Base-by-base conservation (phyloP, 371 early-diverging fungal genomes). In the Mucor circinelloides region DNA sequence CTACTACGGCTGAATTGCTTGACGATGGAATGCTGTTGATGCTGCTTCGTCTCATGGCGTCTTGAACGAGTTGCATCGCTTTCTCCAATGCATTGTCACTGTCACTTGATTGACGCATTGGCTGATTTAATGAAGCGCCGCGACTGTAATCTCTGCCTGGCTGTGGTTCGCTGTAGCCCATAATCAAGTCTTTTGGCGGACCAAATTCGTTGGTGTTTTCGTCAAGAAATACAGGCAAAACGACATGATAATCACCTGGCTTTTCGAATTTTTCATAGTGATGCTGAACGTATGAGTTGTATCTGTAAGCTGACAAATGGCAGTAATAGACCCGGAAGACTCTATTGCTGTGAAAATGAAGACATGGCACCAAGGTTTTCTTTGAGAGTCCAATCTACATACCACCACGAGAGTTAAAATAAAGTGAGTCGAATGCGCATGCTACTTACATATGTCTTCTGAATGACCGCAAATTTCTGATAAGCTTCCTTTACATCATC, bases 291-390 rank as follows among this genome's bases (percentile, higher is more conserved):
- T 48, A 68, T 0, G 6, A 13, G 31, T 68, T 69, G 8, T 80
- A 66, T 10, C 38, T 65, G 55, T 81, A 83, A 0, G 59, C 31
- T 1, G 66, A 25, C 8, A 83, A 10, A 13, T 63, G 57, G 46
- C 75, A 70, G 55, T 78, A 85, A 40, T 69, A 75, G 0, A 85
- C 46, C 0, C 72, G 69, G 46, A 75, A 85, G 1, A 52, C n/a
- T 0, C 44, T 60, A 8, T 73, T 59, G 38, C 70, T 61, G 3
- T 59, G 54, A 6, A 82, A 79, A 69, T 81, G 80, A 15, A 85
- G 68, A 19, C 82, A 77, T 6, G 78, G 69, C 3, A 74, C 44
- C n/a, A 62, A 21, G 6, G 13, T 57, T 0, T 55, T 54, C 9
- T 66, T 65, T 1, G 30, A 36, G 3, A 68, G 63, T 12, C 71